A percentile compares a stretch with the other conserved stretches of the same genome.
phyloP scores from a whole-genome alignment of 129 eudicot species.

The Pulicaria dysenterica region DNA sequence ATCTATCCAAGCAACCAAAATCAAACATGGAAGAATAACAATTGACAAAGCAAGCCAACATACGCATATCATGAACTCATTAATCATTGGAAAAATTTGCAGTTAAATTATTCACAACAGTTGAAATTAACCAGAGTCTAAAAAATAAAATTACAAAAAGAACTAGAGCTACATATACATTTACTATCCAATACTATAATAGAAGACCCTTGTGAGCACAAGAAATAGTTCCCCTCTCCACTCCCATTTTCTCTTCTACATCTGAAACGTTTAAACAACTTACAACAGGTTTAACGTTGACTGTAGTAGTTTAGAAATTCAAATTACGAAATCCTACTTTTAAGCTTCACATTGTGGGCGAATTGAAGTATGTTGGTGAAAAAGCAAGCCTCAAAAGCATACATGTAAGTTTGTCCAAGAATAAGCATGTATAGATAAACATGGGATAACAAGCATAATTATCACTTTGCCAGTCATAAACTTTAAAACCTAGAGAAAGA shows the following conservation, averaged over 20 bases:
- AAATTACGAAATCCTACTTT: not conserved
- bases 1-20: no score
- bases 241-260: not conserved
- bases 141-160: not conserved
- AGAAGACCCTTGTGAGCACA: not conserved
- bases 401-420: not conserved
- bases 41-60: no score
- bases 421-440: not conserved
- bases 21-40: not conserved
- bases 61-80: not conserved
- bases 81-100: not conserved
- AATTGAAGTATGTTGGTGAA: no score
- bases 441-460: not conserved
- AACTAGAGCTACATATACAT: constrained; percentile 1
- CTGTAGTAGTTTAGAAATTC: not conserved
- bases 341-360: not conserved
- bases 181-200: not conserved
- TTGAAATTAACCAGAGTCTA: not conserved
- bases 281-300: not conserved
- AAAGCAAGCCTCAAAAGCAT: not conserved
- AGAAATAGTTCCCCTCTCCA: no score
- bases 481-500: not conserved
- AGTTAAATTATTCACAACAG: not conserved
- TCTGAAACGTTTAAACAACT: not conserved
- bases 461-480: not conserved